Percentiles rank a stretch among this genome's conserved stretches.
phyloP scores from a whole-genome alignment of 2,329 filamentous ascomycete genomes.

The Talaromyces sp. region DNA sequence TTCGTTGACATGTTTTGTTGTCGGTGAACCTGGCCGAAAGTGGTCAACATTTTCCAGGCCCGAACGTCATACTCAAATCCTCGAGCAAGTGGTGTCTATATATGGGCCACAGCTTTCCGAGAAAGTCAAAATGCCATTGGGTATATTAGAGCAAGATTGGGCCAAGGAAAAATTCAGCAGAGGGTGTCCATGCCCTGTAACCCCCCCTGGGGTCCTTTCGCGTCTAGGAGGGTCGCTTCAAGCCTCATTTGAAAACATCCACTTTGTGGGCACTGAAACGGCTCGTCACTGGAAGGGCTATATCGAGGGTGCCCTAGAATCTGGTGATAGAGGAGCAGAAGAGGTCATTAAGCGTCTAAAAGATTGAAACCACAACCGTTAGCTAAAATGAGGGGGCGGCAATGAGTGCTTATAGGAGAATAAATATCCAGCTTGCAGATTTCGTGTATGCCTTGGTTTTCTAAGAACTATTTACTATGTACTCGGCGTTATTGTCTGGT shows the following conservation, averaged over 20 bases:
- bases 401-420: too few relatives aligned
- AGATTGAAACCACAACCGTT: background rate
- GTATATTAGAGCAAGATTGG: conserved; percentile 37
- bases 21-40: conserved; percentile 20
- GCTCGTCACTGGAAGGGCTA: conserved; percentile 53
- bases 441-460: too few relatives aligned
- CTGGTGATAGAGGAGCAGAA: conserved; percentile 45
- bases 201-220: conserved; percentile 37
- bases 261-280: conserved; percentile 55
- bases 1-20: conserved; percentile 40
- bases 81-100: background rate
- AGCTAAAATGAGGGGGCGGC: too few relatives aligned
- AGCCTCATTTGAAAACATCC: conserved; percentile 37
- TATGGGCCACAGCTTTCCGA: conserved; percentile 1
- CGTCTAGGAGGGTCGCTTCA: conserved; percentile 29
- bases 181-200: conserved; percentile 38
- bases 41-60: conserved; percentile 30
- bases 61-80: conserved; percentile 15
- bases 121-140: conserved; percentile 22
- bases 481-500: too few relatives aligned
- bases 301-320: conserved; percentile 54
- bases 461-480: too few relatives aligned
- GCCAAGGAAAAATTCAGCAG: conserved; percentile 32
- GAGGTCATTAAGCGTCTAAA: conserved; percentile 36
- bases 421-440: too few relatives aligned